A percentile compares a stretch with the other conserved stretches of the same genome.
phyloP scores from a whole-genome alignment of 495 filamentous ascomycete species.

The Daldinia childiae region DNA sequence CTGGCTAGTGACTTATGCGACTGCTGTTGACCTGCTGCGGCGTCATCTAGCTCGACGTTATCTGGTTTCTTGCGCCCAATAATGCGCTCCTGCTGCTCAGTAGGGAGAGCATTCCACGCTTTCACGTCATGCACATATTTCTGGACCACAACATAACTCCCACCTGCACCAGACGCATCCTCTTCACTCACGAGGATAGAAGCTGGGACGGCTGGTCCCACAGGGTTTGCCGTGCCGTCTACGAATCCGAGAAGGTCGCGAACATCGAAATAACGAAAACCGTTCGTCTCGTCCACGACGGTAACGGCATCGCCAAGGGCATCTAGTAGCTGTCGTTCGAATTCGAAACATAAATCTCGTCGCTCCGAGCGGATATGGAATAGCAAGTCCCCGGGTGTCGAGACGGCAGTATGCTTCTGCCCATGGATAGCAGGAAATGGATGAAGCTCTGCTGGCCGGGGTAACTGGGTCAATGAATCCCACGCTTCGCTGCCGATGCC shows the following conservation, averaged over 20 bases:
- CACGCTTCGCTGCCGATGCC: conserved; percentile 64
- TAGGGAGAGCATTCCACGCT: conserved; percentile 56
- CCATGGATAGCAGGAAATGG: conserved; percentile 61
- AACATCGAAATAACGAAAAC: conserved; percentile 68
- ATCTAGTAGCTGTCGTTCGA: conserved; percentile 64
- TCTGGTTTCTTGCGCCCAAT: conserved; percentile 67
- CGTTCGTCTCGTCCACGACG: conserved; percentile 62
- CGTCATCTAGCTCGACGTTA: conserved; percentile 65
- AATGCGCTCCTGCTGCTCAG: conserved; percentile 64
- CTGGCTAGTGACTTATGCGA: conserved; percentile 65
- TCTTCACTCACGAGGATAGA: conserved; percentile 59
- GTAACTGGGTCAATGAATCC: conserved; percentile 56
- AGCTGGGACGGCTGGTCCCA: conserved; percentile 56
- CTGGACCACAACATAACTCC: conserved; percentile 67
- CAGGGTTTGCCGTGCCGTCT: conserved; percentile 67
- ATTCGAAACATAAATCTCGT: conserved; percentile 66
- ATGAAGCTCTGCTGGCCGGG: conserved; percentile 61
- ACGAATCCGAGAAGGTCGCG: conserved; percentile 69
- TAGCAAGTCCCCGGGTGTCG: conserved; percentile 64
- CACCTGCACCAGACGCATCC: conserved; percentile 52
- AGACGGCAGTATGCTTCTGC: conserved; percentile 56
- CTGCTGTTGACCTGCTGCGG: conserved; percentile 54
- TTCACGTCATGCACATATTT: conserved; percentile 66
- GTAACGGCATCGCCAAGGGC: conserved; percentile 56
- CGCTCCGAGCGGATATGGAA: conserved; percentile 68